Percentiles rank a stretch among this genome's conserved stretches.
phyloP scores from a whole-genome alignment of 352 stramenopile genomes.

The Phytophthora rubi region DNA sequence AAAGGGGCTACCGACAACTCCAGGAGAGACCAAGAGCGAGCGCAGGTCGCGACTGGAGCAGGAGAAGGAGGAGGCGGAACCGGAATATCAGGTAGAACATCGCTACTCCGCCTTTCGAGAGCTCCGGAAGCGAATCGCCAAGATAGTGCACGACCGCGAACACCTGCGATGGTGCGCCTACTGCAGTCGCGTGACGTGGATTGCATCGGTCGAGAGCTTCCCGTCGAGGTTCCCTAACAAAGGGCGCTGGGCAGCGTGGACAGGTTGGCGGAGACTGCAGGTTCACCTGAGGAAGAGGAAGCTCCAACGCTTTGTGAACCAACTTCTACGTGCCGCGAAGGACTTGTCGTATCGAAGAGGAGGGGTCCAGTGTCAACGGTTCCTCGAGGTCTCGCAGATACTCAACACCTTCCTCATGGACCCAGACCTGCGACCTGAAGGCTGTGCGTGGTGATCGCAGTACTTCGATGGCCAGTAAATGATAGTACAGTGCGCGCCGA shows the following conservation, averaged over 20 bases:
- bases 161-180: conserved; percentile 63
- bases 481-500: too few relatives aligned
- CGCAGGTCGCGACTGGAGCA: conserved; percentile 26
- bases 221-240: conserved; percentile 46
- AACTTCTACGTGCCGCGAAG: conserved; percentile 47
- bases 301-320: conserved; percentile 54
- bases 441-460: conserved; percentile 21
- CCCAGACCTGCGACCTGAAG: conserved; percentile 30
- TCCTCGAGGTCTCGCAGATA: conserved; percentile 56
- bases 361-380: conserved; percentile 52
- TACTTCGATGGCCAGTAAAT: too few relatives aligned
- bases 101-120: conserved; percentile 67
- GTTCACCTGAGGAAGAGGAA: conserved; percentile 36
- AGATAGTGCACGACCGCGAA: conserved; percentile 36
- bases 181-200: conserved; percentile 54
- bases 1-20: conserved; percentile 48
- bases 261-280: conserved; percentile 27
- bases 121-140: conserved; percentile 44
- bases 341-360: conserved; percentile 54
- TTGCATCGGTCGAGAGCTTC: conserved; percentile 47
- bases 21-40: conserved; percentile 32
- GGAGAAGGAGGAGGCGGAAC: conserved; percentile 28
- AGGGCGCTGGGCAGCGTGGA: conserved; percentile 19
- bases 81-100: conserved; percentile 57
- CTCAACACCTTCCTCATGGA: conserved; percentile 69